phyloP scores from a whole-genome alignment of 2,329 filamentous ascomycete species.

The Mollisia scopiformis region DNA sequence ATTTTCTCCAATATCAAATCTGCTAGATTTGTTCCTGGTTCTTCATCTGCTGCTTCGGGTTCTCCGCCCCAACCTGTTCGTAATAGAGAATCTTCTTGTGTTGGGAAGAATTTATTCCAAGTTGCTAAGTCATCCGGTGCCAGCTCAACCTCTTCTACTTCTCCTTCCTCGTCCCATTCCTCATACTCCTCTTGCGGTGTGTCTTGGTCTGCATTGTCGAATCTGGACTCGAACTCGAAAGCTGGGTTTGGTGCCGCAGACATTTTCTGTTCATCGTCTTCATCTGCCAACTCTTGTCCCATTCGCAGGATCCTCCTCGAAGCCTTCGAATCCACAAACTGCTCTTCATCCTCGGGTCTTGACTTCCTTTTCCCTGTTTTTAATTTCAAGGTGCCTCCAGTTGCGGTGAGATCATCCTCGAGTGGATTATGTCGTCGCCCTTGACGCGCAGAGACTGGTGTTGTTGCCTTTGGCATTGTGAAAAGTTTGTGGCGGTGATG shows the following conservation, averaged over 20 bases:
- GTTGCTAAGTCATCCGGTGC: slow-evolving; percentile 87
- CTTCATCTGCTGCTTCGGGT: slow-evolving; percentile 46
- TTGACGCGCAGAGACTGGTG: slow-evolving; percentile 58
- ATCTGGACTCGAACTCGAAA: slow-evolving; percentile 80
- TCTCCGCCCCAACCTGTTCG: slow-evolving; percentile 35
- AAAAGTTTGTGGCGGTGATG: not conserved
- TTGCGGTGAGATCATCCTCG: slow-evolving; percentile 80
- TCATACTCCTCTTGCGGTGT: slow-evolving; percentile 54
- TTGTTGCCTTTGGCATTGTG: slow-evolving; percentile 78
- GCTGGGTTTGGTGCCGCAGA: slow-evolving; percentile 56
- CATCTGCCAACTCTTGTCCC: slow-evolving; percentile 84
- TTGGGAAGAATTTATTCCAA: slow-evolving; percentile 87
- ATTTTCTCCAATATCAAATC: slow-evolving; percentile 96
- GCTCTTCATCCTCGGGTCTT: slow-evolving; percentile 61
- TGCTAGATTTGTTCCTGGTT: slow-evolving; percentile 76
- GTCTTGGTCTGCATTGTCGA: slow-evolving; percentile 57
- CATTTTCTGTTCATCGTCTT: slow-evolving; percentile 63
- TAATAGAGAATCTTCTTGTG: slow-evolving; percentile 53
- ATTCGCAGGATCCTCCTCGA: slow-evolving; percentile 89
- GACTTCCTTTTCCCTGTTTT: slow-evolving; percentile 73
- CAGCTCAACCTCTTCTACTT: slow-evolving; percentile 73
- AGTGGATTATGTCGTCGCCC: slow-evolving; percentile 85
- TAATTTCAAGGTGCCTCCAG: slow-evolving; percentile 67
- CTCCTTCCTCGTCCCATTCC: slow-evolving; percentile 70
- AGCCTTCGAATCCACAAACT: slow-evolving; percentile 84